Base-by-base conservation (phyloP, 116 monocot species). In the Cymodocea nodosa region DNA sequence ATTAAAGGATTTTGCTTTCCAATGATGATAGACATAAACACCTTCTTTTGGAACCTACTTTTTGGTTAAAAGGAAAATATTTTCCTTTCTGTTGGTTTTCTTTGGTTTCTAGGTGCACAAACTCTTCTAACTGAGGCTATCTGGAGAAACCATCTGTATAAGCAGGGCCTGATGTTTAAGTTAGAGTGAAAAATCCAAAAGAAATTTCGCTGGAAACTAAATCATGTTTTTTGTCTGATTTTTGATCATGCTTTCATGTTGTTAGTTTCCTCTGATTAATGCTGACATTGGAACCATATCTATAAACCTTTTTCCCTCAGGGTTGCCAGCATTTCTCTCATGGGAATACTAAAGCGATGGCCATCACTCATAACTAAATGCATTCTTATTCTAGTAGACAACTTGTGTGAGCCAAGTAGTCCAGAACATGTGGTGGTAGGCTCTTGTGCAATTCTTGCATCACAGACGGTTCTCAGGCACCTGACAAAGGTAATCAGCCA, bases 371-470 rank as follows among this genome's bases (percentile, higher is more conserved):
- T 84, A 72, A 40, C 90, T 9, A 84, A 81, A 15, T 99, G 78
- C 78, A 78, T 99, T 62, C 64, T 70, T 51, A 76, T 68, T 40
- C 67, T 92, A 35, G 69, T 75, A 35, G 74, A 54, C 35, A 86
- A 84, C 39, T 72, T 99, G 39, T 71, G 70, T 67, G 81, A 99
- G 74, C 71, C 78, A 74, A 92, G 78, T 64, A 63, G 84, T 23
- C 79, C 82, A 54, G 98, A 99, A 65, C 86, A 99, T 83, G 80
- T 71, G 3, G 89, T 99, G 9, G 70, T 99, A 50, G 98, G 98
- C 20, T 82, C 92, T 67, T 99, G 98, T 77, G 57, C 68, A 23
- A 64, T 92, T 66, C 92, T 99, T 74, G 48, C 76, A 56, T 74
- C 80, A 35, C 80, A 84, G 40, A 89, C 80, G 72, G 67, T 99